A percentile compares a stretch with the other conserved stretches of the same genome.
Conservation (phyloP, 768 basidiomycete genomes). For the Tephrocybe rancida region DNA sequence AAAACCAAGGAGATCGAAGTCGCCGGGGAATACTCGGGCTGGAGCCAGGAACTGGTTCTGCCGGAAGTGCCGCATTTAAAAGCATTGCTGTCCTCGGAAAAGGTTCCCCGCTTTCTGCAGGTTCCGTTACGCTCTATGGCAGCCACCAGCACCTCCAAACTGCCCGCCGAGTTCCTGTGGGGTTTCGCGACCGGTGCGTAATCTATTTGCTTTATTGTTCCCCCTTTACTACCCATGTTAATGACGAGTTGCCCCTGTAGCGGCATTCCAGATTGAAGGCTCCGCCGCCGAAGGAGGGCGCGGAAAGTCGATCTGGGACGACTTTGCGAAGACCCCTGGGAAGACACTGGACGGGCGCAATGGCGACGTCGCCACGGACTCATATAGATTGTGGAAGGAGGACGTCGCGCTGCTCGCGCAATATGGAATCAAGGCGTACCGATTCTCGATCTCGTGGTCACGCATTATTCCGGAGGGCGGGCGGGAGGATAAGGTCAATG, state of each 20-base stretch:
- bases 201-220: not conserved
- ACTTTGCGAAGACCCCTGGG: constrained; percentile 63
- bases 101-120: too few species aligned
- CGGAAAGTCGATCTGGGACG: constrained; percentile 77
- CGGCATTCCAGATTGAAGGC: constrained; percentile 77
- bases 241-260: too few species aligned
- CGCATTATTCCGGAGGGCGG: constrained; percentile 77
- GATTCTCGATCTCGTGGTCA: constrained; percentile 79
- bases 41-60: too few species aligned
- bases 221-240: too few species aligned
- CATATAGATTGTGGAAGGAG: constrained; percentile 68
- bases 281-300: constrained; percentile 60
- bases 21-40: too few species aligned
- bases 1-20: too few species aligned
- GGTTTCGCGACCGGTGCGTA: constrained; percentile 68
- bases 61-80: too few species aligned
- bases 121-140: too few species aligned
- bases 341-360: constrained; percentile 69
- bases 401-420: constrained; percentile 62
- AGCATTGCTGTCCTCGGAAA: too few species aligned
- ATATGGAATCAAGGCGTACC: constrained; percentile 73
- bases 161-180: constrained; percentile 67
- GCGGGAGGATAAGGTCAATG: constrained; percentile 72
- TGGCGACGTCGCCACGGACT: constrained; percentile 74
- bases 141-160: constrained; percentile 34